Evolutionary conservation across 2,329 filamentous ascomycete species (phyloP).

Genomic region (Fusarium algeriense): DNA sequence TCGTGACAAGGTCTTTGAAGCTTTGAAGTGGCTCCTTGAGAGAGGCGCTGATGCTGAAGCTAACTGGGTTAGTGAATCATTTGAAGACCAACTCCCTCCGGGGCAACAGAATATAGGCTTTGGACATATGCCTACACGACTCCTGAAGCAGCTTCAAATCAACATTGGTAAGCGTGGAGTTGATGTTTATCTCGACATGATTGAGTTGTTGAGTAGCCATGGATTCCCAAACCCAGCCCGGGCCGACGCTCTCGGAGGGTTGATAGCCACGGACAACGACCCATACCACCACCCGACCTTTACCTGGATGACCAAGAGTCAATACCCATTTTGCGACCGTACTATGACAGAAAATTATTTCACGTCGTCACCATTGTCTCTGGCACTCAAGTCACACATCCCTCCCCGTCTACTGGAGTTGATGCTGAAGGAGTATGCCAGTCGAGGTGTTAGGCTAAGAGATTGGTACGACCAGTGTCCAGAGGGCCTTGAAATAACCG

Average conservation of each 20-base stretch:
- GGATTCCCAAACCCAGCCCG: slow-evolving; percentile 7
- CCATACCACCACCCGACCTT: neutral
- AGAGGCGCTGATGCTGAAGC: neutral
- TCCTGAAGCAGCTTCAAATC: neutral
- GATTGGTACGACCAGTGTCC: neutral
- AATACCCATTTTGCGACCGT: neutral
- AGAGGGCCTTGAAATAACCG: neutral
- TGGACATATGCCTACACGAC: neutral
- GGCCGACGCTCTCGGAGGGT: no score
- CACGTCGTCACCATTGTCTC: neutral
- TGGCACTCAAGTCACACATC: slow-evolving; percentile 15
- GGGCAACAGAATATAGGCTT: no score
- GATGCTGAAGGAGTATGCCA: slow-evolving; percentile 4
- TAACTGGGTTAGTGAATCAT: neutral
- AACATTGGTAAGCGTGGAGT: neutral
- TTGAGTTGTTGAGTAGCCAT: neutral
- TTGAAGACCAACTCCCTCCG: no score
- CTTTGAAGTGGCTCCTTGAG: slow-evolving; percentile 21
- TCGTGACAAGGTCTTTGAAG: neutral
- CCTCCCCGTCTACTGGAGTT: slow-evolving; percentile 10
- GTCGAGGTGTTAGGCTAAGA: neutral
- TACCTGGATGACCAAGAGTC: neutral
- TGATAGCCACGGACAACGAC: neutral
- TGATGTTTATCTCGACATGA: neutral
- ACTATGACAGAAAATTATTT: neutral